Evolutionary conservation across 495 filamentous ascomycete species (phyloP).

Genomic region (Lineolata rhizophorae): DNA sequence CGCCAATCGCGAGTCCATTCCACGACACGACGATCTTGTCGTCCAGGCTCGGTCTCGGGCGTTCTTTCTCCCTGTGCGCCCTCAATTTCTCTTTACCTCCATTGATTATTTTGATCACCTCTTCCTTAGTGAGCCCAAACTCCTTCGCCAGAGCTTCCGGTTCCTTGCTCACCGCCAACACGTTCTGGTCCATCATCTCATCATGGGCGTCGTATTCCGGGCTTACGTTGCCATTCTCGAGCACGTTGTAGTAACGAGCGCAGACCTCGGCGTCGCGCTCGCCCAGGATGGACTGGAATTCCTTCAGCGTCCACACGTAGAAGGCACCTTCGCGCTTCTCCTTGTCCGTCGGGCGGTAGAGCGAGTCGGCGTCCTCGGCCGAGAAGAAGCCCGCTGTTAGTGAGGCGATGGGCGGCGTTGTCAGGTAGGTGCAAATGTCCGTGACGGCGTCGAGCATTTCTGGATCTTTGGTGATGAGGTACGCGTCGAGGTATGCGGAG

Average conservation of each 20-base stretch:
- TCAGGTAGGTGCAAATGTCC: slow-evolving; percentile 69
- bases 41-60: slow-evolving; percentile 64
- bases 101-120: slow-evolving; percentile 50
- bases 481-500: slow-evolving; percentile 73
- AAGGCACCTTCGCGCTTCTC: slow-evolving; percentile 89
- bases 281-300: slow-evolving; percentile 60
- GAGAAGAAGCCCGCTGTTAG: slow-evolving; percentile 62
- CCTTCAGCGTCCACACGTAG: slow-evolving; percentile 83
- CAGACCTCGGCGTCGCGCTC: slow-evolving; percentile 48
- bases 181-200: slow-evolving; percentile 76
- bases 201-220: slow-evolving; percentile 70
- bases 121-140: slow-evolving; percentile 50
- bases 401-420: slow-evolving; percentile 39
- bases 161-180: slow-evolving; percentile 34
- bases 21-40: slow-evolving; percentile 76
- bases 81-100: slow-evolving; percentile 46
- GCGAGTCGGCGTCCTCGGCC: slow-evolving; percentile 84
- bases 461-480: slow-evolving; percentile 42
- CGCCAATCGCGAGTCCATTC: slow-evolving; percentile 81
- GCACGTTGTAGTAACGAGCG: slow-evolving; percentile 69
- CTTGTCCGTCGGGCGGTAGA: slow-evolving; percentile 44
- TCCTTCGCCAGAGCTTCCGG: slow-evolving; percentile 51
- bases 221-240: slow-evolving; percentile 75
- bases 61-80: slow-evolving; percentile 48
- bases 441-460: slow-evolving; percentile 64